Percentiles rank a stretch among this genome's conserved stretches.
phyloP scores from a whole-genome alignment of 495 filamentous ascomycete species.

The Podospora pseudoanserina region DNA sequence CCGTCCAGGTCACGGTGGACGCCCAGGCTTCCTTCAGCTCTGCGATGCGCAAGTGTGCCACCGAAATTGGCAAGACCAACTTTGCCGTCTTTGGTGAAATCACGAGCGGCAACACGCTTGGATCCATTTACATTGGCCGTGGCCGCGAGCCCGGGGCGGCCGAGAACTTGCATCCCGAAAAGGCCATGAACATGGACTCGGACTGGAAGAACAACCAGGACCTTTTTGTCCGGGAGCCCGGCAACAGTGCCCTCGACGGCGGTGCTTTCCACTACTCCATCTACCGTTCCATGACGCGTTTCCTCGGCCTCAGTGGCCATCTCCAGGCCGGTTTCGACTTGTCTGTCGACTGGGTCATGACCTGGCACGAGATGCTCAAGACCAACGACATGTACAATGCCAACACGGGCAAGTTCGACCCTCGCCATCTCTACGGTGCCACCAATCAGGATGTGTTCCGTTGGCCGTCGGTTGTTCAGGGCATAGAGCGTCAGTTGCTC shows the following conservation, averaged over 20 bases:
- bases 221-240: constrained; percentile 55
- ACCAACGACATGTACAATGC: constrained; percentile 65
- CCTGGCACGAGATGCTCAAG: constrained; percentile 58
- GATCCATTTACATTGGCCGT: constrained; percentile 64
- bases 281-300: constrained; percentile 65
- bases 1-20: constrained; percentile 62
- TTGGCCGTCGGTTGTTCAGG: constrained; percentile 64
- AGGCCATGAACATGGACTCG: constrained; percentile 18
- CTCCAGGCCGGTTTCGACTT: constrained; percentile 59
- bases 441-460: constrained; percentile 75
- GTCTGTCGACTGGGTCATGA: constrained; percentile 57
- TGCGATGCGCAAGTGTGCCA: constrained; percentile 55
- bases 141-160: constrained; percentile 56
- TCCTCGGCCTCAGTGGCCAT: constrained; percentile 62
- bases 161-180: constrained; percentile 35
- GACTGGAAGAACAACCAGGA: constrained; percentile 39
- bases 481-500: constrained; percentile 59
- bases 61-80: constrained; percentile 54
- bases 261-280: constrained; percentile 69
- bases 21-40: constrained; percentile 56
- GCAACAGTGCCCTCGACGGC: constrained; percentile 58
- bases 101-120: constrained; percentile 59
- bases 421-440: constrained; percentile 65
- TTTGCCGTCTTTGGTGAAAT: constrained; percentile 66
- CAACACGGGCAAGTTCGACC: constrained; percentile 64